Percentiles rank a stretch among this genome's conserved stretches.
Evolutionary conservation across 2,329 filamentous ascomycete genomes (phyloP).

Genomic region (Paracorniculantispora psalliotae): DNA sequence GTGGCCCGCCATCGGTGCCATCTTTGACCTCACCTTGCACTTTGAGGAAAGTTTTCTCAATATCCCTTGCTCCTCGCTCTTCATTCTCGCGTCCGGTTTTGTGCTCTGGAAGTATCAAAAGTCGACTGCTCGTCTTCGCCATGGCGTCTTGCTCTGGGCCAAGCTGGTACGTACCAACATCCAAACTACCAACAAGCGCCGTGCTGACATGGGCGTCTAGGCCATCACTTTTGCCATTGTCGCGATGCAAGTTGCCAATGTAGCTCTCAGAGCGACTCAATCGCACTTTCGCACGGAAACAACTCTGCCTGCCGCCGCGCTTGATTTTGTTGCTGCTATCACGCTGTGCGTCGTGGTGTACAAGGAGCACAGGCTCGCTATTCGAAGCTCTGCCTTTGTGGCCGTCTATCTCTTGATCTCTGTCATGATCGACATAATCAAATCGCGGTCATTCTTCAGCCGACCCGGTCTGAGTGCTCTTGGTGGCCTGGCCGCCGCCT

Average conservation of each 20-base stretch:
- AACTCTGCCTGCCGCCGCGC: background rate
- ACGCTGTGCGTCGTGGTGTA: background rate
- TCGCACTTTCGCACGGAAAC: background rate
- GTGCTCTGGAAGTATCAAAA: background rate
- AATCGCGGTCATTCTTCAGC: background rate
- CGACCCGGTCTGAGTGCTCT: background rate
- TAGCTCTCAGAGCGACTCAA: background rate
- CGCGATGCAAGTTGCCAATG: background rate
- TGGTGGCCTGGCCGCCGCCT: background rate
- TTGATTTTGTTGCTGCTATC: background rate
- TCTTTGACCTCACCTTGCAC: background rate
- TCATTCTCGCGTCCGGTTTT: background rate
- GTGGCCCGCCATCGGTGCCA: background rate
- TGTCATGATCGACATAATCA: background rate
- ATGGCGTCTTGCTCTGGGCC: background rate
- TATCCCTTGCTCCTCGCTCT: background rate
- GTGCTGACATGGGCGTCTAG: background rate
- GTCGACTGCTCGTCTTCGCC: background rate
- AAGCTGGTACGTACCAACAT: background rate
- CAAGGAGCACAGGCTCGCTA: background rate
- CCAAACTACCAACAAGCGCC: background rate
- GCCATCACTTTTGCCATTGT: background rate
- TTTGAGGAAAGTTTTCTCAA: background rate
- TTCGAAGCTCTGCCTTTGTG: background rate
- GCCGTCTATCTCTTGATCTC: background rate